Base-by-base conservation (phyloP, 163 green algal genomes). In the Scenedesmus sp. region DNA sequence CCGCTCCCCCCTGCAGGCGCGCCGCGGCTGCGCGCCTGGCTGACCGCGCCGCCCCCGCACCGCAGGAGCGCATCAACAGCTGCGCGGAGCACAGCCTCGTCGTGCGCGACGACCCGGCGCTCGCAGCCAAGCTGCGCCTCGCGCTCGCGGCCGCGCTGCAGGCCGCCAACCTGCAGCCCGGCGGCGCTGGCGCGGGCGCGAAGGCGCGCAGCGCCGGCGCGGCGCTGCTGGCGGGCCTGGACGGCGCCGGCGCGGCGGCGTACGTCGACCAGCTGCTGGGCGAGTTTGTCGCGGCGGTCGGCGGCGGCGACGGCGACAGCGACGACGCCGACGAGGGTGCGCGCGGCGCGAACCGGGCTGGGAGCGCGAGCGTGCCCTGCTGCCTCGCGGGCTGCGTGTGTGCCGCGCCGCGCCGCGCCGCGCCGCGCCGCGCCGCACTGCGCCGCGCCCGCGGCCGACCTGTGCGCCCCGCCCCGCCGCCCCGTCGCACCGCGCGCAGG, bases 111-210 rank as follows among this genome's bases (percentile, higher is more conserved):
- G 36, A 67, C 54, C 31, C 78, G 4, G 56, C 45, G 18, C 4
- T 54, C 2, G 75, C 70, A 44, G 47, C 45, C 0, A 63, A 69
- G 39, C 58, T 89, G 63, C 66, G 80, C 15, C 63, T 90, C 1
- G 78, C 84, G 0, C 22, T 91, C 0, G 75, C 80, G 1, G 77
- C 86, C 10, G 87, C 85, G 7, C 80, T 94, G 69, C 80, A 91
- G 47, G 31, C 67, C 4, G 48, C 48, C 34, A 76, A 64, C 51
- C 67, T 76, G 57, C 53, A 34, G 47, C 22, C 29, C 20, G 28
- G 47, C 14, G 56, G 33, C 11, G 31, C 28, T 64, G 56, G 28
- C 39, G 56, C 56, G 22, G 33, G 48, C 50, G 60, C n/a, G 67
- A 22, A 63, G 48, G 31, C 48, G 51, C 31, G 22, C 51, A 26